phyloP scores from a whole-genome alignment of 306 rosid species.

The Trifolium pratense region DNA sequence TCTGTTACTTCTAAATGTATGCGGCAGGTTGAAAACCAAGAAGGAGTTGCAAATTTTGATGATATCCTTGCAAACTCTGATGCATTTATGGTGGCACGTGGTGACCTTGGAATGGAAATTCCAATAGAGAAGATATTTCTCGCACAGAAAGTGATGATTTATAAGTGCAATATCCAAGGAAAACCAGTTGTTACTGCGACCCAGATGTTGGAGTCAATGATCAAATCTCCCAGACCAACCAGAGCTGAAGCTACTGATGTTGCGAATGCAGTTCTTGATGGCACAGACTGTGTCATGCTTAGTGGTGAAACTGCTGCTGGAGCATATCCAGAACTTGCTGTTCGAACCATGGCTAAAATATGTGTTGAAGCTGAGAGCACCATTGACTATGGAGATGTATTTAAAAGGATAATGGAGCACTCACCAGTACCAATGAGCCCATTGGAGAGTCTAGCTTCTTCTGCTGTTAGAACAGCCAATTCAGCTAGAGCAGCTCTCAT shows the following conservation, averaged over 20 bases:
- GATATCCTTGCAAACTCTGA: conserved; percentile 93
- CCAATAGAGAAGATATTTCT: conserved; percentile 98
- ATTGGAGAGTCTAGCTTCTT: conserved; percentile 85
- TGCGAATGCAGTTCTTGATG: conserved; percentile 83
- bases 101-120: conserved; percentile 99
- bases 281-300: conserved; percentile 92
- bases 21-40: conserved; percentile 94
- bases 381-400: conserved; percentile 75
- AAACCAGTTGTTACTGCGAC: conserved; percentile 99
- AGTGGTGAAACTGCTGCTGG: conserved; percentile 97
- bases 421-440: conserved; percentile 92
- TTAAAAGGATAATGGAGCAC: conserved; percentile 84
- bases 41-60: conserved; percentile 97
- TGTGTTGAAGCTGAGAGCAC: conserved; percentile 87
- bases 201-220: conserved; percentile 72
- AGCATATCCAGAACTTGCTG: conserved; percentile 90
- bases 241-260: conserved; percentile 55
- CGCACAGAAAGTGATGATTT: conserved; percentile 98
- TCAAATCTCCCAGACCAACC: conserved; percentile 53
- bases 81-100: conserved; percentile 99
- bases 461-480: conserved; percentile 87
- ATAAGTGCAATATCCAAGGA: conserved; percentile 98
- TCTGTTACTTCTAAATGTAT: conserved; percentile 21
- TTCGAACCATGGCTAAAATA: conserved; percentile 81
- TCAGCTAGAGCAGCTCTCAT: conserved; percentile 78